Base-by-base conservation (phyloP, 768 basidiomycete genomes). In the Lyophyllum semitale region DNA sequence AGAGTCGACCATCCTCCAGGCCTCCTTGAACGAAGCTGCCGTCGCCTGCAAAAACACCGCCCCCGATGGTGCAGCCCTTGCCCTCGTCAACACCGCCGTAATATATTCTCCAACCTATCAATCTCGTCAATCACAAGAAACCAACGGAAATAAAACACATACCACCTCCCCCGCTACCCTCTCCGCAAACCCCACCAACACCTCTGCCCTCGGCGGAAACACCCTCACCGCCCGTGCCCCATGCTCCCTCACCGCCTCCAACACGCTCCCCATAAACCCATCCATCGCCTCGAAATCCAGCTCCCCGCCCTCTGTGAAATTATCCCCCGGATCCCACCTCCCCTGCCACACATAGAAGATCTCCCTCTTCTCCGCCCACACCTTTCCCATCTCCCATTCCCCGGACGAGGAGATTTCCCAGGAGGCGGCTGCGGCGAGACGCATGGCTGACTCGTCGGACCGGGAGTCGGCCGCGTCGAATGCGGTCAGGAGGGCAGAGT, bases 231-330 rank as follows among this genome's bases (percentile, higher is more conserved):
- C 95, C 30, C 88, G 77, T 0, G 86, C 77, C 0, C 95, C 95
- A 58, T 98, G 88, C 37, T 88, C 84, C 2, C 73, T 66, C 18
- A 98, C 78, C 4, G 89, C 78, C 8, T 72, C 67, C 6, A 95
- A 66, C 11, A 95, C 76, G 40, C 79, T 78, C 1, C 75, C 74
- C 76, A 98, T 94, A 71, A 95, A 98, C 20, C 75, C 81, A 67
- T 96, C 93, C 97, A 99, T 98, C 1, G 96, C 83, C 23, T 87
- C 88, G 66, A 99, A 98, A 66, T 92, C 86, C 30, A 98, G 80
- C 37, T 76, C 73, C 30, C 78, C 74, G n/a, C 83, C 79, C 48
- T 73, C 69, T 85, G 85, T 87, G 66, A 90, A 83, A 71, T 98
- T 99, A 57, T 88, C 85, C 51, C 89, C 67, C 0, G 95, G 83